Evolutionary conservation across 2,329 filamentous ascomycete genomes (phyloP), one percentile per base, ranked within the genome.

Genomic region (Pseudofabraea citricarpa): DNA sequence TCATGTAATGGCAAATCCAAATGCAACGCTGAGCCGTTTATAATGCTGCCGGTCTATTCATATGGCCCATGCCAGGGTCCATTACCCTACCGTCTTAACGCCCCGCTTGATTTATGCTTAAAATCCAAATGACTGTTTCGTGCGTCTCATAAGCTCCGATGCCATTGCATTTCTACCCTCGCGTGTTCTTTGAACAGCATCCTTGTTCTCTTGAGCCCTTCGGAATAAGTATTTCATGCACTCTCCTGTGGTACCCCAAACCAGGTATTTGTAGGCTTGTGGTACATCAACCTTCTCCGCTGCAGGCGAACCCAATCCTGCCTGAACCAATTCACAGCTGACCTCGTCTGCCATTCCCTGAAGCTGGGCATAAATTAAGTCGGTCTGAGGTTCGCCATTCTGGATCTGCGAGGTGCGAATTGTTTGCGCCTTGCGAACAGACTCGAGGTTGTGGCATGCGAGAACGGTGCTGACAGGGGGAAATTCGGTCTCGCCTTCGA

Each of bases 301-400:
- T 18, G 43, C 37, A 13, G 36, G 42, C 51, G 55, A 40, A 2
- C 46, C 37, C 32, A 50, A 43, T 1, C 47, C 50, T 20, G 45
- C 49, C 22, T 56, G 50, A 1, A 63, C 56, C 2, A 83, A 65
- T 60, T 81, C 77, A 59, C 79, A 83, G 61, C 84, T 89, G 41
- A 97, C 81, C 61, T 96, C 90, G 55, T 97, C 91, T 2, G 91
- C 91, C 91, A 97, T 97, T 31, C 91, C 90, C 69, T 91, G 86
- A 1, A 96, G 77, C 67, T 96, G 90, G 3, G 86, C 86, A 62
- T 88, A 90, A 1, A 72, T 68, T 2, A 76, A 62, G 33, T 75
- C 70, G 2, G 63, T 64, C 18, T 62, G 60, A 27, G 63, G 56
- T 39, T 65, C 60, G 9, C 66, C 63, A 2, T 45, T 48, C 6